Conservation (phyloP, 2,329 filamentous ascomycete genomes). For the Furcasterigmium furcatum region DNA sequence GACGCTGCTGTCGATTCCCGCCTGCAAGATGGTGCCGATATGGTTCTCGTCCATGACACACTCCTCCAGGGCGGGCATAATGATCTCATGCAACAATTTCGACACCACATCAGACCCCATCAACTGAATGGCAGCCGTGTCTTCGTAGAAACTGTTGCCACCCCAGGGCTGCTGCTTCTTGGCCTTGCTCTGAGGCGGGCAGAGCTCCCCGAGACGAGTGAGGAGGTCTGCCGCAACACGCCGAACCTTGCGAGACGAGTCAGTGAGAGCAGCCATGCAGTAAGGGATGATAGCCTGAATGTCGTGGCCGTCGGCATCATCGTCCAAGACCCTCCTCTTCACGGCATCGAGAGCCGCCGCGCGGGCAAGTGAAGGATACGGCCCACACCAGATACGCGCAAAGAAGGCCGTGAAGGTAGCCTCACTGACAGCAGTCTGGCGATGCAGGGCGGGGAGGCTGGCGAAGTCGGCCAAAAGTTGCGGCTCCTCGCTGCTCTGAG, state of each 20-base stretch:
- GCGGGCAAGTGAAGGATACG: constrained; percentile 66
- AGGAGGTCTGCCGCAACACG: constrained; percentile 70
- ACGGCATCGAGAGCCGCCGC: constrained; percentile 66
- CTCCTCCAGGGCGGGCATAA: constrained; percentile 81
- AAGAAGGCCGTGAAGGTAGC: constrained; percentile 75
- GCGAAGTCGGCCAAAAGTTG: constrained; percentile 49
- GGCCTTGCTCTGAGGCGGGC: constrained; percentile 32
- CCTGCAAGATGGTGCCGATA: constrained; percentile 61
- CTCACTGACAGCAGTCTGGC: constrained; percentile 50
- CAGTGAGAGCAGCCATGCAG: constrained; percentile 68
- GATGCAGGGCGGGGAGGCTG: constrained; percentile 49
- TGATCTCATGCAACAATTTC: constrained; percentile 60
- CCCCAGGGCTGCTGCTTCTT: constrained; percentile 55
- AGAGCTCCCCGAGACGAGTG: constrained; percentile 49
- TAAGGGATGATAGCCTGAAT: constrained; percentile 84
- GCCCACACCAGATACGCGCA: constrained; percentile 69
- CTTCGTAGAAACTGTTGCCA: constrained; percentile 62
- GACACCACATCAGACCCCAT: constrained; percentile 55
- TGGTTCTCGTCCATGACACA: constrained; percentile 77
- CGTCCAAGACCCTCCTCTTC: constrained; percentile 51
- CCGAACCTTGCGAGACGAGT: constrained; percentile 73
- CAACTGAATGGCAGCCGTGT: constrained; percentile 49
- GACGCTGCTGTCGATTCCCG: constrained; percentile 51
- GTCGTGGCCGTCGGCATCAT: constrained; percentile 52
- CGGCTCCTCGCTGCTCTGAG: constrained; percentile 34